Conservation (phyloP, 2,329 filamentous ascomycete species). For the Xylaria sp. region DNA sequence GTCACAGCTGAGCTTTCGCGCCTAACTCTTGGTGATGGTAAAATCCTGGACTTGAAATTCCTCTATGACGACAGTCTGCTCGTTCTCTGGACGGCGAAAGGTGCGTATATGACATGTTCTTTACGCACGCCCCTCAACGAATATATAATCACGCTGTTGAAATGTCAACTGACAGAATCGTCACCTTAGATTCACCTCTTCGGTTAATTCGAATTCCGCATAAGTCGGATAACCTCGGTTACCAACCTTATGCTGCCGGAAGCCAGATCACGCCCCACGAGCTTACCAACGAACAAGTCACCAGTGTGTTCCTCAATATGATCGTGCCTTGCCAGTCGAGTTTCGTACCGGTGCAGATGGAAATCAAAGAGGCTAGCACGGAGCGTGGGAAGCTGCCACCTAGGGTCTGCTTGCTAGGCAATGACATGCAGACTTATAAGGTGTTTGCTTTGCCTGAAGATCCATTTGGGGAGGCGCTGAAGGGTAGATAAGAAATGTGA, state of each 20-base stretch:
- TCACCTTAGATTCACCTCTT: slow-evolving; percentile 37
- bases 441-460: slow-evolving; percentile 58
- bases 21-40: slow-evolving; percentile 55
- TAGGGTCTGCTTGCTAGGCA: slow-evolving; percentile 62
- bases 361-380: slow-evolving; percentile 58
- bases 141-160: too few relatives aligned
- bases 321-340: slow-evolving; percentile 43
- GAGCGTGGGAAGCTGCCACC: slow-evolving; percentile 59
- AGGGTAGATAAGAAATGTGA: slow-evolving; percentile 4
- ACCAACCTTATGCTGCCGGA: slow-evolving; percentile 48
- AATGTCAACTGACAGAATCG: slow-evolving; percentile 2
- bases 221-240: slow-evolving; percentile 50
- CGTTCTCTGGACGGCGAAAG: slow-evolving; percentile 61
- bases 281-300: slow-evolving; percentile 47
- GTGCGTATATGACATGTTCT: slow-evolving; percentile 43
- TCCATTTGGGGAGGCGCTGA: slow-evolving; percentile 31
- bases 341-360: slow-evolving; percentile 61
- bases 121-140: background rate
- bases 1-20: slow-evolving; percentile 52
- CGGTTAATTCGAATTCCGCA: slow-evolving; percentile 52
- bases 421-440: slow-evolving; percentile 59
- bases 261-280: slow-evolving; percentile 38
- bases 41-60: slow-evolving; percentile 73
- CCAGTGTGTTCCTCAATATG: slow-evolving; percentile 45
- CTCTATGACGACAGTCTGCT: slow-evolving; percentile 70